Conservation (phyloP, 768 basidiomycete genomes). For the Rhizopogon sp. region DNA sequence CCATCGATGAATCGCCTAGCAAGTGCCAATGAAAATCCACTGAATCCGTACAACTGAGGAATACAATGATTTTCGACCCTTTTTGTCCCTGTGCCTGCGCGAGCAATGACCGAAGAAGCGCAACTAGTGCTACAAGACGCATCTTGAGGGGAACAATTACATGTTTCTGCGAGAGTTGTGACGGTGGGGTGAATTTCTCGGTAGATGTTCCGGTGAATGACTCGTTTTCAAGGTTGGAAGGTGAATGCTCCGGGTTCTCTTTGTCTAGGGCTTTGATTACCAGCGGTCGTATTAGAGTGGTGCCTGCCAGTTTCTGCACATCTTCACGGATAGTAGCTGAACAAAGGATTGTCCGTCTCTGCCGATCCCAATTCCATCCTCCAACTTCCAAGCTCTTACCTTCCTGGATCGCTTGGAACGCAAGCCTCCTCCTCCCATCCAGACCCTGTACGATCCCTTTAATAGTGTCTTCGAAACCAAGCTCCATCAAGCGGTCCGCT, state of each 20-base stretch:
- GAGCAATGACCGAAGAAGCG: slow-evolving; percentile 78
- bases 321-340: slow-evolving; percentile 96
- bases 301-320: slow-evolving; percentile 89
- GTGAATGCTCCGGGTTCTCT: slow-evolving; percentile 24
- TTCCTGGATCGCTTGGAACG: slow-evolving; percentile 57
- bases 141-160: slow-evolving; percentile 88
- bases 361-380: slow-evolving; percentile 80
- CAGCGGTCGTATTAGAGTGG: slow-evolving; percentile 70
- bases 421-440: slow-evolving; percentile 77
- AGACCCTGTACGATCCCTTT: slow-evolving; percentile 82
- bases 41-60: slow-evolving; percentile 95
- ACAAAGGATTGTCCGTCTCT: slow-evolving; percentile 85
- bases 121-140: slow-evolving; percentile 86
- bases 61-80: slow-evolving; percentile 83
- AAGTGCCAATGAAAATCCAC: slow-evolving; percentile 96
- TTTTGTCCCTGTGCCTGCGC: slow-evolving; percentile 48
- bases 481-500: slow-evolving; percentile 95
- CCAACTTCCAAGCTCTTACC: slow-evolving; percentile 69
- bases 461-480: slow-evolving; percentile 96
- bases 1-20: slow-evolving; percentile 71
- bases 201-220: slow-evolving; percentile 16
- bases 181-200: slow-evolving; percentile 86
- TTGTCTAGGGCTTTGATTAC: slow-evolving; percentile 73
- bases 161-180: slow-evolving; percentile 90
- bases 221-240: slow-evolving; percentile 17